Percentiles rank a stretch among this genome's conserved stretches.
These are phyloP conservation scores for Stentor coeruleus DNA, from an alignment of 73 alveolate species.

Conservation along the genomic window DNA sequence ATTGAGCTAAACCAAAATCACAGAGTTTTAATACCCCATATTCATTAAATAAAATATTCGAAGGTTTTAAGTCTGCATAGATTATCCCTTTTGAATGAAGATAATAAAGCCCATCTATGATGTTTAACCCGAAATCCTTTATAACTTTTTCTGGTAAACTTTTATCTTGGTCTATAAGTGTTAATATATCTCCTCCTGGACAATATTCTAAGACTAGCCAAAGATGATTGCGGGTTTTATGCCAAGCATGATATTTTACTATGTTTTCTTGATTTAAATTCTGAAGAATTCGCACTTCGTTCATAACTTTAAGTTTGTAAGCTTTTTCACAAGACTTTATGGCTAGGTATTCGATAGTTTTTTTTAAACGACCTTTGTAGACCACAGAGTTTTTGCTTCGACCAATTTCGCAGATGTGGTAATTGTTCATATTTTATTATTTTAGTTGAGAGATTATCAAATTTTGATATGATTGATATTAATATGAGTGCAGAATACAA, in stretches of 20 bases:
- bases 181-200: conserved; percentile 89
- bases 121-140: not conserved
- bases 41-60: conserved; percentile 94
- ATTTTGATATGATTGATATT: too few species aligned
- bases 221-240: conserved; percentile 90
- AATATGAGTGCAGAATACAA: not conserved
- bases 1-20: conserved; percentile 92
- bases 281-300: conserved; percentile 25
- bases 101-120: conserved; percentile 24
- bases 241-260: conserved; percentile 70
- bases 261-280: conserved; percentile 51
- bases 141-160: conserved; percentile 55
- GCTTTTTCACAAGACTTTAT: conserved; percentile 80
- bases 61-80: conserved; percentile 96
- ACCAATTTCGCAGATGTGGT: conserved; percentile 83
- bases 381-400: conserved; percentile 82
- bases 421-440: conserved; percentile 71
- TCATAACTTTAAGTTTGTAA: conserved; percentile 59
- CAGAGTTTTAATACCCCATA: conserved; percentile 88
- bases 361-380: conserved; percentile 85
- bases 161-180: conserved; percentile 77
- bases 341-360: conserved; percentile 83
- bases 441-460: too few species aligned
- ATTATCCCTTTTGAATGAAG: conserved; percentile 88
- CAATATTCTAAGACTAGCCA: conserved; percentile 94